phyloP scores from a whole-genome alignment of 73 alveolate genomes.

The Paramecium tetraurelia region DNA sequence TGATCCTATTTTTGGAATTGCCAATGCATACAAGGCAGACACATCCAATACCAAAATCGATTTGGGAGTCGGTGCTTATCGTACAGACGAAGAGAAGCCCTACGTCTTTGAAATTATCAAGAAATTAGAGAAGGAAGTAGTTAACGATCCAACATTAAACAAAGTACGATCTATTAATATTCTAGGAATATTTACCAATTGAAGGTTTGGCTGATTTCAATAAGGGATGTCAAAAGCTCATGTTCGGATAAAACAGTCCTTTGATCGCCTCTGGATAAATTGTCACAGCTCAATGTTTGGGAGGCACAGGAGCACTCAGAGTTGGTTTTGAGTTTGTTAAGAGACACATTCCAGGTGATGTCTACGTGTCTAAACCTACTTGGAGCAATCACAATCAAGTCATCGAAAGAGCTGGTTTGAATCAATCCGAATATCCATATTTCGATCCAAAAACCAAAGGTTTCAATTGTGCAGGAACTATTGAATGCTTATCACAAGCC shows the following conservation, averaged over 20 bases:
- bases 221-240: conserved; percentile 70
- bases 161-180: conserved; percentile 53
- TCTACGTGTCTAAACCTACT: conserved; percentile 88
- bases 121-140: conserved; percentile 80
- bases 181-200: conserved; percentile 95
- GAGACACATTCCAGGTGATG: conserved; percentile 70
- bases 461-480: conserved; percentile 89
- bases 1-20: conserved; percentile 91
- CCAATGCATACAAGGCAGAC: conserved; percentile 82
- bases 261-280: conserved; percentile 74
- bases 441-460: conserved; percentile 85
- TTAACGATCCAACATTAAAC: conserved; percentile 68
- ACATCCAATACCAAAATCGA: conserved; percentile 79
- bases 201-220: conserved; percentile 88
- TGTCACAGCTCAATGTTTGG: conserved; percentile 83
- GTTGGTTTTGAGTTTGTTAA: conserved; percentile 87
- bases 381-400: conserved; percentile 94
- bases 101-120: conserved; percentile 82
- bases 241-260: conserved; percentile 82
- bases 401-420: conserved; percentile 78
- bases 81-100: conserved; percentile 91
- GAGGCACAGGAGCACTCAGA: conserved; percentile 97
- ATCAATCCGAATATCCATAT: conserved; percentile 86
- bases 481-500: conserved; percentile 71
- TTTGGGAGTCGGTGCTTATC: conserved; percentile 94